Base-by-base conservation (phyloP, 352 stramenopile genomes). In the Phytophthora hibernalis region DNA sequence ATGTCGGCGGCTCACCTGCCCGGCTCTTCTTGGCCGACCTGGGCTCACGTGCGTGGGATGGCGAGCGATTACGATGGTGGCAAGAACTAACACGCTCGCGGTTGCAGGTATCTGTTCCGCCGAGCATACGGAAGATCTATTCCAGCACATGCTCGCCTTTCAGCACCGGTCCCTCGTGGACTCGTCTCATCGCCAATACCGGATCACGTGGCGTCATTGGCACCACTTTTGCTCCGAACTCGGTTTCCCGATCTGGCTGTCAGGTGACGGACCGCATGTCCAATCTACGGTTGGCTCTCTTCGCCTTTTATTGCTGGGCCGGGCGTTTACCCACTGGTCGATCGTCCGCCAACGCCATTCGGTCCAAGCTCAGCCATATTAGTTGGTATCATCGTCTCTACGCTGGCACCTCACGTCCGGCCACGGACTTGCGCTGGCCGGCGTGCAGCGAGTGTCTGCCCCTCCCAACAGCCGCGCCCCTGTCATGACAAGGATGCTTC, bases 321-420 rank as follows among this genome's bases (percentile, higher is more conserved):
- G 35, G 35, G 5, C 35, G 35, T 8, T 18, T 42, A 18, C 35
- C 15, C 1, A 33, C 16, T 8, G 20, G 21, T 11, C 18, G 22
- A 21, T 13, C 15, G 12, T 33, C 33, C 4, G 11, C 35, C 15
- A 6, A 28, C 4, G 47, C 30, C 33, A 18, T 57, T 47, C 33
- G 35, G 20, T 35, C 50, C 30, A 57, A 57, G n/a, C 50, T 47
- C 15, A 57, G 50, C 35, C 50, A 48, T 18, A 35, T 57, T 20
- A 3, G 20, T 1, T 57, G 50, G 50, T 48, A 47, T 48, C 50
- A 57, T 37, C 45, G 45, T 21, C 2, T 37, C 5, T 52, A 22
- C 13, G 15, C 22, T 10, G 9, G 16, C 21, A 52, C 3, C 45
- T 52, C 45, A 20, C 21, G 3, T 22, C 45, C 22, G 24, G 22